phyloP scores from a whole-genome alignment of 352 stramenopile species.

The Globisporangium irregulare region DNA sequence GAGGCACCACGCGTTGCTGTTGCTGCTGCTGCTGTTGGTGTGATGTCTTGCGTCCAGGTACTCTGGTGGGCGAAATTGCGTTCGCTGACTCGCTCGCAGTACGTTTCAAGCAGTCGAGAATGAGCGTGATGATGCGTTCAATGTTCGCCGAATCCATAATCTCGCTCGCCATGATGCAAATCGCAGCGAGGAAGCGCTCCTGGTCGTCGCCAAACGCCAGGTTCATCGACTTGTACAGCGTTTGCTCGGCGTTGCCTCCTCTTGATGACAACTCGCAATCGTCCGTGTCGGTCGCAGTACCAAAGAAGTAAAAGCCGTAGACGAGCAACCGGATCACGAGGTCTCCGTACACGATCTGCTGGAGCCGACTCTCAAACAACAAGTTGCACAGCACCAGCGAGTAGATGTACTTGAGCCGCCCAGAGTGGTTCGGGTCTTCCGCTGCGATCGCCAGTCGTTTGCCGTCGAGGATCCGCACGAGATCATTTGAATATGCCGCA shows the following conservation, averaged over 20 bases:
- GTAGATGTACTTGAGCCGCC: conserved; percentile 58
- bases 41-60: neutral
- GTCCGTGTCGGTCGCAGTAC: neutral
- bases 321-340: conserved; percentile 49
- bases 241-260: conserved; percentile 1
- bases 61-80: neutral
- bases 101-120: conserved; percentile 39
- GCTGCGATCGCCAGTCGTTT: conserved; percentile 46
- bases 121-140: conserved; percentile 49
- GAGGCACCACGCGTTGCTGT: conserved; percentile 13
- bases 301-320: conserved; percentile 53
- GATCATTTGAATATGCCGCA: conserved; percentile 37
- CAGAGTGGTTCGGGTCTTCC: conserved; percentile 28
- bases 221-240: conserved; percentile 31
- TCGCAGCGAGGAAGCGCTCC: conserved; percentile 64
- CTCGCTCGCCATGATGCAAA: conserved; percentile 63
- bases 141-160: conserved; percentile 60
- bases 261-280: neutral
- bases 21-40: neutral
- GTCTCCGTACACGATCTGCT: conserved; percentile 63
- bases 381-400: conserved; percentile 61
- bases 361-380: conserved; percentile 62
- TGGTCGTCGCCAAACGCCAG: conserved; percentile 58
- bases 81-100: conserved; percentile 20
- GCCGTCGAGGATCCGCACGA: conserved; percentile 56